These are phyloP conservation scores for Aspergillus aculeatus DNA, from an alignment of 2,329 filamentous ascomycete species.

Conservation along the genomic window DNA sequence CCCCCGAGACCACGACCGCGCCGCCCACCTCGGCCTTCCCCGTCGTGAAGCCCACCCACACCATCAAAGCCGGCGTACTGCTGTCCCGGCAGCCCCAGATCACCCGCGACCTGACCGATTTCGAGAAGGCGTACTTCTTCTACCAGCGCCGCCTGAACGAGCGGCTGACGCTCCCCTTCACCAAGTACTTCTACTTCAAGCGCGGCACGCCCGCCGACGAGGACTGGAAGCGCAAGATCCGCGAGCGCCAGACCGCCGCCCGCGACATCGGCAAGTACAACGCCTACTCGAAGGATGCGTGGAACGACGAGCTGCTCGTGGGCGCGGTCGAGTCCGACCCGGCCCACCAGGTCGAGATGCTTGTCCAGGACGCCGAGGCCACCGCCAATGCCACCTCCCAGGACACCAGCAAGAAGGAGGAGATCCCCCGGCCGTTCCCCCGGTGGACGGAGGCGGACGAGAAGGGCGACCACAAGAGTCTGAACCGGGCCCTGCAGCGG, in stretches of 20 bases:
- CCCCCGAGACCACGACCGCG: conserved; percentile 34
- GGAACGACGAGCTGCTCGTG: conserved; percentile 87
- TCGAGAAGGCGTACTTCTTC: conserved; percentile 91
- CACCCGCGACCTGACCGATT: conserved; percentile 77
- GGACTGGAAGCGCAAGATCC: conserved; percentile 86
- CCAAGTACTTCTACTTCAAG: conserved; percentile 92
- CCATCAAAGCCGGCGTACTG: conserved; percentile 67
- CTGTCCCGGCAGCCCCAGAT: conserved; percentile 85
- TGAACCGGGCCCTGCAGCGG: conserved; percentile 75
- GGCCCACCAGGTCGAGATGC: conserved; percentile 63
- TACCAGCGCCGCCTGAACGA: conserved; percentile 98
- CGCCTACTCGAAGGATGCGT: conserved; percentile 69
- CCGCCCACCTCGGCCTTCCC: conserved; percentile 25
- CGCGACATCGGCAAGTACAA: conserved; percentile 85
- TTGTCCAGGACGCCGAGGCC: conserved; percentile 72
- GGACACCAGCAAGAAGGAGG: conserved; percentile 55
- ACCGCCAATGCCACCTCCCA: conserved; percentile 40
- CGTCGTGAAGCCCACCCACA: conserved; percentile 41
- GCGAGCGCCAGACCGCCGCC: conserved; percentile 72
- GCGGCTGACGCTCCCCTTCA: conserved; percentile 82
- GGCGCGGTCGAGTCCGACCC: conserved; percentile 67
- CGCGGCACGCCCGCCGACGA: conserved; percentile 77
- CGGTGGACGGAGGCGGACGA: conserved; percentile 76
- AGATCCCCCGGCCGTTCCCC: conserved; percentile 67
- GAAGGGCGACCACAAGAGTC: conserved; percentile 69